Evolutionary conservation across 352 stramenopile genomes (phyloP).

Genomic region (Phytopythium helicoides): DNA sequence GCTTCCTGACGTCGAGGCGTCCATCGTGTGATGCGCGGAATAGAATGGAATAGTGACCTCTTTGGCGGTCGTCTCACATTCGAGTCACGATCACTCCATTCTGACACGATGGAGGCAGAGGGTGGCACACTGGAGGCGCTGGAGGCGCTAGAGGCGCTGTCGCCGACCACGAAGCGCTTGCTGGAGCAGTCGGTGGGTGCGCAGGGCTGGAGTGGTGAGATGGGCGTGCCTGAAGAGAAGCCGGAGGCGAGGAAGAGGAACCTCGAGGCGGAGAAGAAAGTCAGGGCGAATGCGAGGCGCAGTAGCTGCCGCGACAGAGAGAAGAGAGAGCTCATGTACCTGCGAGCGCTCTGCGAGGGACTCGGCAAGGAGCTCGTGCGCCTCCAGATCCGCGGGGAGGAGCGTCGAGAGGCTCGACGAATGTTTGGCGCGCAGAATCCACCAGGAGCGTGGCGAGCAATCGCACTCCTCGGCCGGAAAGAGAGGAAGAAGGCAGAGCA

Average conservation of each 20-base stretch:
- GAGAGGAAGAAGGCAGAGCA: neutral
- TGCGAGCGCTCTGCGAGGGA: neutral
- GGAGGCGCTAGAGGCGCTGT: neutral
- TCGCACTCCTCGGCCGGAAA: neutral
- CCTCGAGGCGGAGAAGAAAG: neutral
- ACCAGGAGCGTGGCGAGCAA: neutral
- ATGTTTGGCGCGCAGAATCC: neutral
- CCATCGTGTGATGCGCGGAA: slow-evolving; percentile 1
- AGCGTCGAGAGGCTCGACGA: neutral
- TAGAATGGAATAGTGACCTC: too few species aligned
- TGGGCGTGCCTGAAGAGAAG: too few species aligned
- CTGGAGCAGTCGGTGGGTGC: neutral
- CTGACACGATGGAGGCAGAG: too few species aligned
- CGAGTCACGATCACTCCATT: too few species aligned
- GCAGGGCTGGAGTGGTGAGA: neutral
- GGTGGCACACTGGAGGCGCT: too few species aligned
- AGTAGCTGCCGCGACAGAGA: neutral
- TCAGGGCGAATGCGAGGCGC: neutral
- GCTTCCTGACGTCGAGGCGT: neutral
- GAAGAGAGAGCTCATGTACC: slow-evolving; percentile 1
- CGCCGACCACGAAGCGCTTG: neutral
- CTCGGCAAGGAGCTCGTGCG: neutral
- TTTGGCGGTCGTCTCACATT: too few species aligned
- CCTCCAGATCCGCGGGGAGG: neutral
- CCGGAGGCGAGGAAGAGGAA: too few species aligned